Percentiles rank a stretch among this genome's conserved stretches.
These are phyloP conservation scores for Schizophyllum commune DNA, from an alignment of 1,284 basidiomycete genomes.

Conservation along the genomic window DNA sequence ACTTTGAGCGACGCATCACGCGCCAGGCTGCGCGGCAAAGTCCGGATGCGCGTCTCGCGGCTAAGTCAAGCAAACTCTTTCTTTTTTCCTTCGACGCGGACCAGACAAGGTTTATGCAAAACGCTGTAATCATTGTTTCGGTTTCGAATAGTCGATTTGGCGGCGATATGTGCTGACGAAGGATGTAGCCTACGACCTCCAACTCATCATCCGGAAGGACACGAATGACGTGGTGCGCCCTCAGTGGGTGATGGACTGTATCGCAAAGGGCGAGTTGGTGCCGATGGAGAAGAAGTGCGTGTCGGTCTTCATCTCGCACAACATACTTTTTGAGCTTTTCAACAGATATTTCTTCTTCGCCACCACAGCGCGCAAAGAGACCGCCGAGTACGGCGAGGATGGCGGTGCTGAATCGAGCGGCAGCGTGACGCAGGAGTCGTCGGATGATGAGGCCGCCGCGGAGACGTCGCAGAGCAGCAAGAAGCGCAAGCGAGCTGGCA, in stretches of 20 bases:
- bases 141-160: too few relatives aligned
- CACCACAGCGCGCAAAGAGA: slow-evolving; percentile 33
- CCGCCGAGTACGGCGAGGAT: slow-evolving; percentile 34
- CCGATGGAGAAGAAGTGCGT: slow-evolving; percentile 64
- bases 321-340: slow-evolving; percentile 1
- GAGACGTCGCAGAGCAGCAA: slow-evolving; percentile 8
- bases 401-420: slow-evolving; percentile 24
- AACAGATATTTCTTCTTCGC: slow-evolving; percentile 71
- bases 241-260: slow-evolving; percentile 76
- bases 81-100: too few relatives aligned
- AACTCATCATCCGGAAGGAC: slow-evolving; percentile 56
- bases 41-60: too few relatives aligned
- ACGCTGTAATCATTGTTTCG: too few relatives aligned
- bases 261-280: slow-evolving; percentile 44
- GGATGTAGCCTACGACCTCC: slow-evolving; percentile 59
- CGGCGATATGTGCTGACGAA: too few relatives aligned
- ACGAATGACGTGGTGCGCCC: slow-evolving; percentile 69
- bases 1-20: too few relatives aligned
- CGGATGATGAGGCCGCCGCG: slow-evolving; percentile 12
- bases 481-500: slow-evolving; percentile 10
- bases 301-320: background rate
- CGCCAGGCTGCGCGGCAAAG: too few relatives aligned
- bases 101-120: too few relatives aligned
- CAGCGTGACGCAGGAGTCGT: background rate
- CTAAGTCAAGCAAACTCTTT: too few relatives aligned